Evolutionary conservation across 768 basidiomycete species (phyloP).

Genomic region (Russula brevipes): DNA sequence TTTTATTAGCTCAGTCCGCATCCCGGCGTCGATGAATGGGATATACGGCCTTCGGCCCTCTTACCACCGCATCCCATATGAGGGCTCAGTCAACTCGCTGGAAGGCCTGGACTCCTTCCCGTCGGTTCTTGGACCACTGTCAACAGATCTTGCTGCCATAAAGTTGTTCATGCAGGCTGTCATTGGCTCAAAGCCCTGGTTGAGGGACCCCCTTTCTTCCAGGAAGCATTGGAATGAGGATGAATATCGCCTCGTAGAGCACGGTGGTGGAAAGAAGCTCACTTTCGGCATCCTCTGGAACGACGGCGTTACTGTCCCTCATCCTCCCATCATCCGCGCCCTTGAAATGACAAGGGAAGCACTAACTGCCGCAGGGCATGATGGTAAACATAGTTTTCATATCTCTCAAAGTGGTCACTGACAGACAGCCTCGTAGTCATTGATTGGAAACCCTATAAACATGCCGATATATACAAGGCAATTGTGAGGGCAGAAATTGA

Average conservation of each 20-base stretch:
- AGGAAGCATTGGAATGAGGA: constrained; percentile 58
- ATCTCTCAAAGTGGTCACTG: not conserved
- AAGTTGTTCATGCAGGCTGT: constrained; percentile 64
- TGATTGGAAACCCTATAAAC: constrained; percentile 33
- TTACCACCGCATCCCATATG: constrained; percentile 64
- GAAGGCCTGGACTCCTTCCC: constrained; percentile 67
- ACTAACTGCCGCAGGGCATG: constrained; percentile 46
- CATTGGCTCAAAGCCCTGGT: constrained; percentile 57
- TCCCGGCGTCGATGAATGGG: constrained; percentile 63
- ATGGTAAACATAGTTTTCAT: constrained; percentile 32
- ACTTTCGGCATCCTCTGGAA: constrained; percentile 38
- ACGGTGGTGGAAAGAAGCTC: constrained; percentile 44
- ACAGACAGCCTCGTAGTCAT: constrained; percentile 30
- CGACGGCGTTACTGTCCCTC: constrained; percentile 43
- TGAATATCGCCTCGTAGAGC: constrained; percentile 54
- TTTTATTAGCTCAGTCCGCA: constrained; percentile 56
- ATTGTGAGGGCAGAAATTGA: constrained; percentile 23
- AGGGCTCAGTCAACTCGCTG: constrained; percentile 56
- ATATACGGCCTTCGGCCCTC: constrained; percentile 69
- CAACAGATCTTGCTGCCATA: constrained; percentile 53
- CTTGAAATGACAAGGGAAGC: constrained; percentile 43
- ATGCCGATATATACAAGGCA: constrained; percentile 31
- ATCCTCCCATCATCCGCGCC: constrained; percentile 50
- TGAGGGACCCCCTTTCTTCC: constrained; percentile 53
- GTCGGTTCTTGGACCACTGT: constrained; percentile 73